A percentile compares a stretch with the other conserved stretches of the same genome.
phyloP scores from a whole-genome alignment of 768 basidiomycete species.

The Hericium coralloides region DNA sequence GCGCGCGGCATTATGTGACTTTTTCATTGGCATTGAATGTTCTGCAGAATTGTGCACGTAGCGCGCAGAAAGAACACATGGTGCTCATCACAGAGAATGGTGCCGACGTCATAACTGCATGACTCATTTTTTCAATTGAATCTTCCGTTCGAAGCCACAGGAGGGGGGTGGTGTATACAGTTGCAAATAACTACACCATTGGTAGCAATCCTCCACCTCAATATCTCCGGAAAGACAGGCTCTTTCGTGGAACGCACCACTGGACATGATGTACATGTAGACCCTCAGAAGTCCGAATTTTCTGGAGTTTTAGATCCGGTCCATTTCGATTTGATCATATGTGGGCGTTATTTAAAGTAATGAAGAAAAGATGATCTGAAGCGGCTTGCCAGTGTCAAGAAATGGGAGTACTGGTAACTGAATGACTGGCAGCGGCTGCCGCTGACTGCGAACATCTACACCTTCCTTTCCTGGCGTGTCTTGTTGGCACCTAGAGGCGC shows the following conservation, averaged over 20 bases:
- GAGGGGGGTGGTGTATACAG: not conserved
- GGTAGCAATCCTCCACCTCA: not conserved
- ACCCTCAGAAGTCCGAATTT: no score
- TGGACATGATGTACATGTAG: no score
- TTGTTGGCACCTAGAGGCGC: not conserved
- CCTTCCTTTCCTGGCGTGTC: not conserved
- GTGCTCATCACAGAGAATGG: constrained; percentile 73
- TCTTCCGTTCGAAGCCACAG: not conserved
- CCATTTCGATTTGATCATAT: no score
- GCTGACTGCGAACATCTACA: not conserved
- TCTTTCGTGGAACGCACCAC: no score
- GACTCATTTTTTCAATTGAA: not conserved
- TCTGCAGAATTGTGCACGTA: constrained; percentile 64
- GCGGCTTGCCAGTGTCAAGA: no score
- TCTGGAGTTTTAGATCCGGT: no score
- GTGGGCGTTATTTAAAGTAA: no score
- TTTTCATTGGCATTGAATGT: not conserved
- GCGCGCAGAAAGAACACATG: constrained; percentile 86
- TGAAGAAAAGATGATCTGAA: no score
- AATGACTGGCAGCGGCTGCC: not conserved
- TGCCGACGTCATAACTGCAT: constrained; percentile 64
- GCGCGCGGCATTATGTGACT: constrained; percentile 13
- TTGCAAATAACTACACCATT: not conserved
- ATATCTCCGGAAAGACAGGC: no score
- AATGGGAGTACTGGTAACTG: no score